A percentile compares a stretch with the other conserved stretches of the same genome.
Conservation (phyloP, 306 rosid genomes). For the Adenanthera pavonina region DNA sequence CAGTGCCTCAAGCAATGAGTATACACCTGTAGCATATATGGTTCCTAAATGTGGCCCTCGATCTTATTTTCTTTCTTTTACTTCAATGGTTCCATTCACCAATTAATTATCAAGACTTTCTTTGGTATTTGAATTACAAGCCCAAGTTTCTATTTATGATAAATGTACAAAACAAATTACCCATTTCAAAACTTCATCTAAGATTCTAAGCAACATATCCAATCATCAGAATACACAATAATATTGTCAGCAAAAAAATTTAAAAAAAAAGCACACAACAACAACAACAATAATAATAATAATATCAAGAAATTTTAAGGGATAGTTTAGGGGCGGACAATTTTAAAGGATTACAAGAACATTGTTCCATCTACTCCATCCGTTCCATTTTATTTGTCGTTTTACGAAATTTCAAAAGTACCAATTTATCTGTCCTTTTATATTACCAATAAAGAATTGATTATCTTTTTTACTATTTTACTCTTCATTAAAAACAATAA, state of each 20-base stretch:
- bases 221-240: not conserved
- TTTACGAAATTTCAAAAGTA: no score
- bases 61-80: not conserved
- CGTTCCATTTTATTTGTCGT: no score
- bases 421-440: no score
- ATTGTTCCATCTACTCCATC: not conserved
- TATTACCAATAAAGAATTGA: no score
- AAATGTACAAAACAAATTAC: not conserved
- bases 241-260: not conserved
- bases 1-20: not conserved
- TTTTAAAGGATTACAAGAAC: not conserved
- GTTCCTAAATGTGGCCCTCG: not conserved
- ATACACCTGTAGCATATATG: not conserved
- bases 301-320: not conserved
- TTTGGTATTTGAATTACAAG: not conserved
- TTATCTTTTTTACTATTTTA: no score
- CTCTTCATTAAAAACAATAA: no score
- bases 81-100: slow-evolving; percentile 4
- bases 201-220: not conserved
- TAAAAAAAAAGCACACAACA: not conserved
- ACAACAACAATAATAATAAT: not conserved
- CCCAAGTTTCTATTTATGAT: not conserved
- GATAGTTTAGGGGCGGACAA: not conserved
- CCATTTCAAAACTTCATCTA: not conserved
- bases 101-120: not conserved